Base-by-base conservation (phyloP, 2,329 filamentous ascomycete species). In the Colletotrichum lini region DNA sequence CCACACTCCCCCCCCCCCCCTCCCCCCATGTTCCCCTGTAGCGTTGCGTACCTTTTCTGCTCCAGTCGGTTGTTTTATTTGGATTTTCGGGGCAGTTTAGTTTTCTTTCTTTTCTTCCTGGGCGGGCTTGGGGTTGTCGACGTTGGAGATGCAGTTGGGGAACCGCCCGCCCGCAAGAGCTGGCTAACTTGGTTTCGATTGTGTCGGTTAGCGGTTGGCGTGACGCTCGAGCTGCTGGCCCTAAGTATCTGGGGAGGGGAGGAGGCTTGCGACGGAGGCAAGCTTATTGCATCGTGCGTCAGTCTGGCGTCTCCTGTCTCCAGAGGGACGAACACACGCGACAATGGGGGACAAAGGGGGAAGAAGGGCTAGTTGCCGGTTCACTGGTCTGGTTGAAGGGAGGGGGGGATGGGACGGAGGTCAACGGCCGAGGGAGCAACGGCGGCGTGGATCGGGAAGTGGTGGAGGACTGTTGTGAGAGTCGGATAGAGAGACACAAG, bases 111-210 rank as follows among this genome's bases (percentile, higher is more conserved):
- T 30, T 30, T 30, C 30, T 30, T 30, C 30, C 30, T 54, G 30
- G 58, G 15, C n/a, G 38, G 52, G 13, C 30, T 30, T 30, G 30
- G 30, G 30, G 30, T 54, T 64, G 58, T 58, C 58, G 68, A 71
- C 65, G 65, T 71, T 71, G 68, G 68, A 71, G 65, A 71, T 64
- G 30, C 68, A 63, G 53, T 58, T 63, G 47, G 65, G 65, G 58
- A 30, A 30, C 30, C 30, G 30, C 30, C 65, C 65, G 68, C 58
- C 45, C 65, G 54, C 58, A 52, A 30, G 30, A 30, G 30, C 30
- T 30, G 52, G 53, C 68, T 64, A 53, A 42, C 30, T 30, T 30
- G 30, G 30, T 7, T 30, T 30, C 30, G 30, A 30, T 30, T 7
- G 30, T 30, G 30, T 30, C 30, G 30, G 30, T 30, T 30, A 30